Evolutionary conservation across 805 yeast species (phyloP).

Genomic region (Metschnikowia santaceciliae): DNA sequence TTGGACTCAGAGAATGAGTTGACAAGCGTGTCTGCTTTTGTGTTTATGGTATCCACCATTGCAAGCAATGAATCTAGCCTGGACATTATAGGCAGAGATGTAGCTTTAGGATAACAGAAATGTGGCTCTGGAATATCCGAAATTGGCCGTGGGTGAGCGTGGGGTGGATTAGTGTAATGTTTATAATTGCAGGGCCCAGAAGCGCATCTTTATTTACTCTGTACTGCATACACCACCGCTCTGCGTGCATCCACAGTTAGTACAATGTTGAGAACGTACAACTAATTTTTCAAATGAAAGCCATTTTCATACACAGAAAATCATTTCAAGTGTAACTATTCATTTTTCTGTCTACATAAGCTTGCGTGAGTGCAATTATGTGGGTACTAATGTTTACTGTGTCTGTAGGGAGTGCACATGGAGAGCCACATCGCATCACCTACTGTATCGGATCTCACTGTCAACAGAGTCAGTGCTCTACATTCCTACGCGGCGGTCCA

Average conservation of each 20-base stretch:
- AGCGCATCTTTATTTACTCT: not conserved
- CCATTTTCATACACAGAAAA: too few relatives aligned
- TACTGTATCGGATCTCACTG: conserved; percentile 9
- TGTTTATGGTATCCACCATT: conserved; percentile 29
- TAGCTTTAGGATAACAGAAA: not conserved
- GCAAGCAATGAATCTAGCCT: conserved; percentile 29
- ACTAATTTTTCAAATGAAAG: too few relatives aligned
- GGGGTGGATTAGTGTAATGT: not conserved
- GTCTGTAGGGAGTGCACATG: not conserved
- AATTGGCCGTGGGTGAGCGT: not conserved
- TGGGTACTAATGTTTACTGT: too few relatives aligned
- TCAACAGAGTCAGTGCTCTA: conserved; percentile 24
- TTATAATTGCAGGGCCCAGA: not conserved
- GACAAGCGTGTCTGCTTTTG: conserved; percentile 24
- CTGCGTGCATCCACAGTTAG: too few relatives aligned
- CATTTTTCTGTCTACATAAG: too few relatives aligned
- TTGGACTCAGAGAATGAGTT: conserved; percentile 22
- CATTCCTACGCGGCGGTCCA: conserved; percentile 11
- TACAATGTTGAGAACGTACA: too few relatives aligned
- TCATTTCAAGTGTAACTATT: too few relatives aligned
- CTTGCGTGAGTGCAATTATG: too few relatives aligned
- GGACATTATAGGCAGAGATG: conserved; percentile 7
- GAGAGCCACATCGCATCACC: not conserved
- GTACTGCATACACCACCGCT: not conserved
- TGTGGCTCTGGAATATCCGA: too few relatives aligned